Conservation (phyloP, 345 rosid species). For the Capsella bursapastoris region DNA sequence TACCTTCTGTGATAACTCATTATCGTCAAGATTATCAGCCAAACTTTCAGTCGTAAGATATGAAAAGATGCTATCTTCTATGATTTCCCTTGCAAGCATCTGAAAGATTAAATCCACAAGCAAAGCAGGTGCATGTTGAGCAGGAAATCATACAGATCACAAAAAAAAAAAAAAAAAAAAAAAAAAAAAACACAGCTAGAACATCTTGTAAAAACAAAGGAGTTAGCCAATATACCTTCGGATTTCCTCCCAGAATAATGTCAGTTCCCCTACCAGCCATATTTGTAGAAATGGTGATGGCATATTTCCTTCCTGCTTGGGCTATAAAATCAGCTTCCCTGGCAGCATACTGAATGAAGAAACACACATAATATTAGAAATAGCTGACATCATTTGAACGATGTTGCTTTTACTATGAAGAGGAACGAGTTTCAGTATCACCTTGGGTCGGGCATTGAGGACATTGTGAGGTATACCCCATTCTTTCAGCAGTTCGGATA, state of each 20-base stretch:
- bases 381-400: conserved; percentile 7
- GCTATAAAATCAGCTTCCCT: conserved; percentile 94
- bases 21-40: conserved; percentile 53
- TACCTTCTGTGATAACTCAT: conserved; percentile 62
- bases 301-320: conserved; percentile 91
- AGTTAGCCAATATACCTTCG: conserved; percentile 60
- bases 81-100: conserved; percentile 92
- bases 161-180: conserved; percentile 15
- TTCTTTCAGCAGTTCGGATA: conserved; percentile 83
- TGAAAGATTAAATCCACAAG: conserved; percentile 39
- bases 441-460: conserved; percentile 97
- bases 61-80: conserved; percentile 79
- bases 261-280: conserved; percentile 99
- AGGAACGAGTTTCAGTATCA: conserved; percentile 38
- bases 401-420: conserved; percentile 19
- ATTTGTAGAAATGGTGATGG: conserved; percentile 95
- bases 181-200: conserved; percentile 28
- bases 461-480: conserved; percentile 89
- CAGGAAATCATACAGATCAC: conserved; percentile 5
- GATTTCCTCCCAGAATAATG: conserved; percentile 95
- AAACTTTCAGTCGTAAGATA: conserved; percentile 70
- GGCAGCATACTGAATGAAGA: conserved; percentile 78
- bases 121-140: conserved; percentile 17
- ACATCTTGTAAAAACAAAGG: conserved; percentile 6
- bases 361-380: conserved; percentile 24